Evolutionary conservation across 257 asterid species (phyloP), one percentile per base, ranked within the genome.

Genomic region (Eucommia ulmoides): DNA sequence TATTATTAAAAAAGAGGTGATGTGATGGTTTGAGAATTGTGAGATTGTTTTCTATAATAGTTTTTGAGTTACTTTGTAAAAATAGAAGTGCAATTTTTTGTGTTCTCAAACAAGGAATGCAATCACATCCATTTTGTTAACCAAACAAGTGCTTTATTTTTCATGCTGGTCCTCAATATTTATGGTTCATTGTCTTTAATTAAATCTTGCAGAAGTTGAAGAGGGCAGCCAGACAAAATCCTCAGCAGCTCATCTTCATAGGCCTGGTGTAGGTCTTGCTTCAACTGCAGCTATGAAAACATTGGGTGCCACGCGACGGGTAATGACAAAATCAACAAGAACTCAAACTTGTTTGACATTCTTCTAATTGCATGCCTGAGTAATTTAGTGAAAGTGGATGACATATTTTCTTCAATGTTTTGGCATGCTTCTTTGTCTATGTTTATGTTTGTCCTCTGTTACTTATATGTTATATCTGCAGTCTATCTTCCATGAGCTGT

Each of bases 281-380:
- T 70, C 97, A 52, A 68, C 75, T 61, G 74, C 63, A 23, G 89
- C 89, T 50, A 77, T 82, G 75, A 80, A 77, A 50, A 72, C 85
- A 47, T 73, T 76, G 60, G 93, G 94, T 54, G 79, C 82, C 55
- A 54, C 69, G 46, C 74, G 71, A 61, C 74, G 66, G 79, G 95
- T 84, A 88, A 72, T 45, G 50, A 29, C 65, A 19, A 38, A 61
- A 51, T 45, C 52, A 53, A 59, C 53, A 52, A 24, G 16, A 58
- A 55, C 15, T 51, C 20, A 33, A 38, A 45, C 44, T 24, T 29
- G 19, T 24, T 33, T 29, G 38, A 29, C 7, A 55, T 58, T 47
- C 60, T 49, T 50, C 22, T 65, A n/a, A 49, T 22, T 22, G 38
- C 38, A 26, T 26, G 38, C 6, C 38, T 26, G 38, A 26, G 6